Evolutionary conservation across 1,284 basidiomycete genomes (phyloP).

Genomic region (Melampsora medusae): DNA sequence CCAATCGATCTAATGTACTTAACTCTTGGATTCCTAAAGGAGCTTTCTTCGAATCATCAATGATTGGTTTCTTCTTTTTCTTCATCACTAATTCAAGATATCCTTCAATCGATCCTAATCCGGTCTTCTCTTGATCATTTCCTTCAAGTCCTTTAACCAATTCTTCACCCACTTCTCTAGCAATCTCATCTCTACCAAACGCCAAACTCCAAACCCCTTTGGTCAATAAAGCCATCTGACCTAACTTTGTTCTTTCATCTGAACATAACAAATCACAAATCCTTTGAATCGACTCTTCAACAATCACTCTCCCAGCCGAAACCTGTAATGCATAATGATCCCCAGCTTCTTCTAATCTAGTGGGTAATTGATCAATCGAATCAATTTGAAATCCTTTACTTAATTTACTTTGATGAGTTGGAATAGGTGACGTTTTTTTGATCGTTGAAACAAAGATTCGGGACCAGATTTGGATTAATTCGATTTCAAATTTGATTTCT

Average conservation of each 20-base stretch:
- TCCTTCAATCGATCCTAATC: no score
- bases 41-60: neutral
- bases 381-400: neutral
- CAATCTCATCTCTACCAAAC: no score
- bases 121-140: no score
- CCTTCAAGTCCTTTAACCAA: no score
- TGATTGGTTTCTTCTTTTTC: neutral
- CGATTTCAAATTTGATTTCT: neutral
- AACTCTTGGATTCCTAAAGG: neutral
- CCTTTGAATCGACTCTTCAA: slow-evolving; percentile 32
- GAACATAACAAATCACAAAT: slow-evolving; percentile 10
- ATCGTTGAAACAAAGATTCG: no score
- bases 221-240: slow-evolving; percentile 16
- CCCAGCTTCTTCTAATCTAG: slow-evolving; percentile 33
- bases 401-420: no score
- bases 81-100: no score
- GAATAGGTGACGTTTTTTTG: no score
- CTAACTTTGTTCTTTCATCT: neutral
- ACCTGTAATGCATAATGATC: slow-evolving; percentile 33
- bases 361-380: slow-evolving; percentile 26
- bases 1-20: slow-evolving; percentile 27
- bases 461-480: slow-evolving; percentile 17
- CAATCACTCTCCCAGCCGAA: neutral
- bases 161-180: no score
- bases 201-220: slow-evolving; percentile 29